Percentiles rank a stretch among this genome's conserved stretches.
phyloP scores from a whole-genome alignment of 2,329 filamentous ascomycete species.

The Pseudogymnoascus sp. region DNA sequence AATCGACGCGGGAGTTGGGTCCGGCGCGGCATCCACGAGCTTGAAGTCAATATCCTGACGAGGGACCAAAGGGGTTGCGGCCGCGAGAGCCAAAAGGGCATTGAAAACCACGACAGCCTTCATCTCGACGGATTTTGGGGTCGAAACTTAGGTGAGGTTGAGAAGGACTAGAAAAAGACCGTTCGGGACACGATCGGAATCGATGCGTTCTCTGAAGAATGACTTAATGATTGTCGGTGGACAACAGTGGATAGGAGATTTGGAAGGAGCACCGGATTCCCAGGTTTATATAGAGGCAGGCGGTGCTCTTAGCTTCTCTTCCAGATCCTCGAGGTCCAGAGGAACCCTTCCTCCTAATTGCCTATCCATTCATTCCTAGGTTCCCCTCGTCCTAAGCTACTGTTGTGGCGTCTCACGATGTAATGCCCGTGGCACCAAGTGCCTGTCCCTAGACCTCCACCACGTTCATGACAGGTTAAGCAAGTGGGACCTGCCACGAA shows the following conservation, averaged over 20 bases:
- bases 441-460: not conserved
- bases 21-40: constrained; percentile 28
- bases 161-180: not conserved
- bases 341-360: not conserved
- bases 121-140: not conserved
- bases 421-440: not conserved
- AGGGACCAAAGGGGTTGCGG: constrained; percentile 19
- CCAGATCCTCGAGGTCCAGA: not conserved
- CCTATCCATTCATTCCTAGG: not conserved
- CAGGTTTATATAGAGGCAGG: not conserved
- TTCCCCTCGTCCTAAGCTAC: not conserved
- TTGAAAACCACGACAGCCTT: not conserved
- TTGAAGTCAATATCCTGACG: constrained; percentile 31
- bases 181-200: not conserved
- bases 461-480: not conserved
- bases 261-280: not conserved
- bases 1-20: constrained; percentile 25
- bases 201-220: not conserved
- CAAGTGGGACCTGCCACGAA: not conserved
- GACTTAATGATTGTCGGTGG: not conserved
- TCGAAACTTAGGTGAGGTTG: not conserved
- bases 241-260: not conserved
- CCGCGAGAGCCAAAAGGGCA: constrained; percentile 14
- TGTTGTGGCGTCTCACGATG: not conserved
- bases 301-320: not conserved